Percentiles rank a stretch among this genome's conserved stretches.
Conservation (phyloP, 2,329 filamentous ascomycete species). For the Verticillium klebahnii region DNA sequence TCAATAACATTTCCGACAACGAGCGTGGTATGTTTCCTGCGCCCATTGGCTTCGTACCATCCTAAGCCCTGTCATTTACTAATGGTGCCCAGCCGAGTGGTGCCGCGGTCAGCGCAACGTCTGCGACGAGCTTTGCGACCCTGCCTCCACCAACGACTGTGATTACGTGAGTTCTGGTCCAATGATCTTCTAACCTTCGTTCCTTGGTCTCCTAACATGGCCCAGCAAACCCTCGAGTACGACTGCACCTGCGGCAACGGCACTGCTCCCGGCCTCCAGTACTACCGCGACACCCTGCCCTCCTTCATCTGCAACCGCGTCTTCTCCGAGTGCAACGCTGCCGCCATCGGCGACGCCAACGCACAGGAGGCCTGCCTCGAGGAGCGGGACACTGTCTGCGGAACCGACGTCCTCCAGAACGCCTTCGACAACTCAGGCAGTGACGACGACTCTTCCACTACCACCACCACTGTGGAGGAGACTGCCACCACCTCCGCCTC, state of each 20-base stretch:
- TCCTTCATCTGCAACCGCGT: slow-evolving; percentile 48
- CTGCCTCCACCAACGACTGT: slow-evolving; percentile 38
- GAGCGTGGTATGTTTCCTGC: slow-evolving; percentile 5
- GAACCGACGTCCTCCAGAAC: slow-evolving; percentile 8
- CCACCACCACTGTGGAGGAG: not conserved
- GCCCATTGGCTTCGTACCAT: not conserved
- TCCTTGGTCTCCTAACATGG: not conserved
- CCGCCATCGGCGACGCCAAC: slow-evolving; percentile 33
- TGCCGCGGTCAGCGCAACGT: slow-evolving; percentile 47
- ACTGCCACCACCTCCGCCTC: not conserved
- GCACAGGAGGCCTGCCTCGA: slow-evolving; percentile 44
- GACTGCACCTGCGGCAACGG: slow-evolving; percentile 45
- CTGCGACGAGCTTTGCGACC: slow-evolving; percentile 43
- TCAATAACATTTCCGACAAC: slow-evolving; percentile 1
- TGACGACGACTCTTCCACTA: not conserved
- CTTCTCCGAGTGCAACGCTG: slow-evolving; percentile 40
- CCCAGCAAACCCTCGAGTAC: slow-evolving; percentile 39
- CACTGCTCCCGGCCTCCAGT: slow-evolving; percentile 45
- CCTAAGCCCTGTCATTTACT: not conserved
- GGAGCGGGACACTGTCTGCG: slow-evolving; percentile 40
- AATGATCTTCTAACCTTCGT: not conserved
- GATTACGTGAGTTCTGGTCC: slow-evolving; percentile 31
- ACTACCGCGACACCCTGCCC: slow-evolving; percentile 48
- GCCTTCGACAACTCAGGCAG: slow-evolving; percentile 10
- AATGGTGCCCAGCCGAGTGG: slow-evolving; percentile 37